Percentiles rank a stretch among this genome's conserved stretches.
phyloP scores from a whole-genome alignment of 257 asterid genomes.

The Anisodus tanguticus region DNA sequence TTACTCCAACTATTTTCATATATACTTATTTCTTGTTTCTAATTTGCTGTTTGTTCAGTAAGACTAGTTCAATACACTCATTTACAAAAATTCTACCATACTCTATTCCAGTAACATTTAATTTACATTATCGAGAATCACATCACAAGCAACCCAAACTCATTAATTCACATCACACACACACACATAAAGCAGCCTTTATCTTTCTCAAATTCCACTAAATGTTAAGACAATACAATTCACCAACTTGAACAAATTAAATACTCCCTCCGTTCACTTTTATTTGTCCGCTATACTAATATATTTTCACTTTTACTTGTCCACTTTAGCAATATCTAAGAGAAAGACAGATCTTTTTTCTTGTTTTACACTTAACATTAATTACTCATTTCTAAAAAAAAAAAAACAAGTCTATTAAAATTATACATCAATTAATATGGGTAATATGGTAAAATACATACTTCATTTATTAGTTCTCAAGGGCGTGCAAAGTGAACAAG shows the following conservation, averaged over 20 bases:
- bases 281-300: no score
- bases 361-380: no score
- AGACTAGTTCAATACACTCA: neutral
- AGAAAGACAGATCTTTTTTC: no score
- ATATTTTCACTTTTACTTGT: no score
- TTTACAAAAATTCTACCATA: neutral
- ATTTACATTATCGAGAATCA: neutral
- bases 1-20: neutral
- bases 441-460: no score
- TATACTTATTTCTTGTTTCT: neutral
- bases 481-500: no score
- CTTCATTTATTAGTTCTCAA: no score
- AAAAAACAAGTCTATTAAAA: no score
- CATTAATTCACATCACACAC: neutral
- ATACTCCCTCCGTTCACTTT: no score
- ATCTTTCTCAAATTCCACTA: neutral
- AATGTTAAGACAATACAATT: neutral
- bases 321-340: no score
- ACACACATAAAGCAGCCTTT: neutral
- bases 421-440: no score
- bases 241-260: neutral
- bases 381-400: no score
- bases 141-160: neutral
- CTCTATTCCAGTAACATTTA: neutral
- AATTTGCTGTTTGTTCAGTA: neutral